Base-by-base conservation (phyloP, 768 basidiomycete species). In the Kwoniella sp. region DNA sequence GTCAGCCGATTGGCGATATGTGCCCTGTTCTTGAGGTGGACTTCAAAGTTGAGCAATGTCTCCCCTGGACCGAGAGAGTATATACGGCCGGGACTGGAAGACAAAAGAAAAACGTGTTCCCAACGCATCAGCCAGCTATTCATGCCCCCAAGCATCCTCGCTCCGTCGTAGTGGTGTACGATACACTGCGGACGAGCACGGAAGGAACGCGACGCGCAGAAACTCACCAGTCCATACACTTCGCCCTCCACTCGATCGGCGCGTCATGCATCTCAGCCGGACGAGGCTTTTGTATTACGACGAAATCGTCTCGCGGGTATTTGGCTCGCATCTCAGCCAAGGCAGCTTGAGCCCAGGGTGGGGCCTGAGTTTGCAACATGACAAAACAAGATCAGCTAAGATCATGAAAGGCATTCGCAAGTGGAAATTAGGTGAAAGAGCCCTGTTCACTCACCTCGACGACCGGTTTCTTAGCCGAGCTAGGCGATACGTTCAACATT, bases 141-240 rank as follows among this genome's bases (percentile, higher is more conserved):
- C 38, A 20, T 41, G 20, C 47, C 8, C 20, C 47, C 7, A 48
- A 8, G 23, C 15, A 48, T 4, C 47, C 15, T 37, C 13, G 34
- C 34, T 37, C 47, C 23, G 20, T 20, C 7, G 20, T 20, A n/a
- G n/a, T n/a, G n/a, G n/a, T n/a, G n/a, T n/a, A n/a, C n/a, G n/a
- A n/a, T n/a, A n/a, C n/a, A n/a, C n/a, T n/a, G n/a, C n/a, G n/a
- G n/a, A n/a, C n/a, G n/a, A n/a, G n/a, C n/a, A n/a, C n/a, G n/a
- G n/a, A n/a, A n/a, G n/a, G n/a, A n/a, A n/a, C n/a, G n/a, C n/a
- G n/a, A n/a, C n/a, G n/a, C n/a, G n/a, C n/a, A n/a, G n/a, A n/a
- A n/a, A 78, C 82, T 67, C 73, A 93, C 94, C 93, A 96, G 78
- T 97, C 95, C 56, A 96, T 82, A 75, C 96, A 99, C 76, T 97